Conservation (phyloP, 1,284 basidiomycete genomes). For the Psilocybe mexicana region DNA sequence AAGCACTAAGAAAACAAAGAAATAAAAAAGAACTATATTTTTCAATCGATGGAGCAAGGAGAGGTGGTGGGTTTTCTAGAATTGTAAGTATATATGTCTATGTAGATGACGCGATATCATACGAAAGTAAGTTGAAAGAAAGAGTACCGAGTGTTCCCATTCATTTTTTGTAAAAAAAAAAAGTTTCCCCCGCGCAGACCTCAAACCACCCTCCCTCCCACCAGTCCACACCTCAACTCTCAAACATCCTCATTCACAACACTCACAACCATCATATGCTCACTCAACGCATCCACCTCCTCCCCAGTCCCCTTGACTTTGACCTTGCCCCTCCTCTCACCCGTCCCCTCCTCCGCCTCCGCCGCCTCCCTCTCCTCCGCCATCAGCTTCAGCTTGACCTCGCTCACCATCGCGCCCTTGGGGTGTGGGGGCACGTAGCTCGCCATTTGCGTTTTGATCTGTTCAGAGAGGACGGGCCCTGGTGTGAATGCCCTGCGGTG, state of each 20-base stretch:
- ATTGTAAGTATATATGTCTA: too few species aligned
- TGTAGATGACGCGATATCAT: too few species aligned
- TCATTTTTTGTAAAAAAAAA: too few species aligned
- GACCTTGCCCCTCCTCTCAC: neutral
- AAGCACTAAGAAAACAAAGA: too few species aligned
- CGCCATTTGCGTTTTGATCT: constrained; percentile 63
- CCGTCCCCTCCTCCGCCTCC: constrained; percentile 6
- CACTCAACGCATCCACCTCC: constrained; percentile 9
- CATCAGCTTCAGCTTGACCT: constrained; percentile 33
- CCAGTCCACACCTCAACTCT: neutral
- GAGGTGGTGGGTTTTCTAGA: too few species aligned
- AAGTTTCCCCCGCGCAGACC: too few species aligned
- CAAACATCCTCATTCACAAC: constrained; percentile 23
- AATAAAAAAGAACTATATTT: too few species aligned
- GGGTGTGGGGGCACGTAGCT: constrained; percentile 47
- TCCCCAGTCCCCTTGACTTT: constrained; percentile 7
- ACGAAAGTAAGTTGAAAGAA: too few species aligned
- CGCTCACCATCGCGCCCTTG: constrained; percentile 45
- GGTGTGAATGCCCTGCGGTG: neutral
- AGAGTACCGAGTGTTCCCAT: too few species aligned
- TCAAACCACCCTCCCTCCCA: neutral
- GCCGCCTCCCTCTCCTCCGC: constrained; percentile 13
- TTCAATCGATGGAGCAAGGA: too few species aligned
- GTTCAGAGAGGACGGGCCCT: constrained; percentile 68
- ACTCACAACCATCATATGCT: constrained; percentile 26